Conservation (phyloP, 1,284 basidiomycete genomes). For the Fomitopsis pinicola region DNA sequence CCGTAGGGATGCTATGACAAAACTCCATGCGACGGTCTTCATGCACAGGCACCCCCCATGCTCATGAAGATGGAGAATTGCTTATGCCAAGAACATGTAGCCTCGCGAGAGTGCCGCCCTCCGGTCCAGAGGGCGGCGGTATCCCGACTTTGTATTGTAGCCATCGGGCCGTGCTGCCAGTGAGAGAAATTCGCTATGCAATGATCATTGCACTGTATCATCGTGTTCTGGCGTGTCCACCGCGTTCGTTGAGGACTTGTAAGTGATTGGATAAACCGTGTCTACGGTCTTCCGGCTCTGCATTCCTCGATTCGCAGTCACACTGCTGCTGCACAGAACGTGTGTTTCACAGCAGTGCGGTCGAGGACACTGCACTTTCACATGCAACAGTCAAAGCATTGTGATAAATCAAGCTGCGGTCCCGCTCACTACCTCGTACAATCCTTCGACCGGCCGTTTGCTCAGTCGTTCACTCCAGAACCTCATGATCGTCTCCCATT, state of each 20-base stretch:
- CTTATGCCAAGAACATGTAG: constrained; percentile 12
- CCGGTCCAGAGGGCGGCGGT: constrained; percentile 16
- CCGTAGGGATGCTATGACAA: constrained; percentile 19
- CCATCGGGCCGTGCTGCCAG: constrained; percentile 12
- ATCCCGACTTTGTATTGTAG: constrained; percentile 17
- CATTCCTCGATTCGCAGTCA: too few species aligned
- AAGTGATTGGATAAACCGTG: too few species aligned
- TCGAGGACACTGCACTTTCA: too few species aligned
- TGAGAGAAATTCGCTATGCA: constrained; percentile 6
- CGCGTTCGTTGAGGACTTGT: too few species aligned
- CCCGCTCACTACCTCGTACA: constrained; percentile 71
- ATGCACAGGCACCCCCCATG: constrained; percentile 12
- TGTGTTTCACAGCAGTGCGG: too few species aligned
- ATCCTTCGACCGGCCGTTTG: constrained; percentile 56
- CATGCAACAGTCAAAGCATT: too few species aligned
- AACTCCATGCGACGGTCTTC: constrained; percentile 13
- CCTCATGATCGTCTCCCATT: constrained; percentile 81
- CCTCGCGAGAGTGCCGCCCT: constrained; percentile 21
- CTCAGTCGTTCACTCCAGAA: constrained; percentile 79
- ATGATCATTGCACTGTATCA: constrained; percentile 1
- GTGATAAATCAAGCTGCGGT: constrained; percentile 5
- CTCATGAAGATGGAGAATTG: constrained; percentile 13
- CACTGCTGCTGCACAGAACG: too few species aligned
- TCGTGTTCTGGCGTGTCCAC: not conserved
- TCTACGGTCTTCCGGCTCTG: too few species aligned